phyloP scores from a whole-genome alignment of 2,329 filamentous ascomycete species.

The Ceratocystis huliohia region DNA sequence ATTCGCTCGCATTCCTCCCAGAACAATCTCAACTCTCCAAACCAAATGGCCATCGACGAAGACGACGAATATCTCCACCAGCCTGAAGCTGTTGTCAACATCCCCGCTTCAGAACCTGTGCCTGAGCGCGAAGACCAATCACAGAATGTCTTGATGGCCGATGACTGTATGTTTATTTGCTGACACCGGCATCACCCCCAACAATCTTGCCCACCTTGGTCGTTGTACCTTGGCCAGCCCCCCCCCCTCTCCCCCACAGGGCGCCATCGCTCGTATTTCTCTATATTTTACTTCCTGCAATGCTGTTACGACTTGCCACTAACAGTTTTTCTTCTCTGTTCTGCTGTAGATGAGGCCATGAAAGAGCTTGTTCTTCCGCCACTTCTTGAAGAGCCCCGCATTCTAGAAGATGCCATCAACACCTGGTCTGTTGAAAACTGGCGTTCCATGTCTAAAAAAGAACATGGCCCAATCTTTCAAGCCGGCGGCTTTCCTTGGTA shows the following conservation, averaged over 20 bases:
- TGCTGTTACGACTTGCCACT: no score
- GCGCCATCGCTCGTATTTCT: no score
- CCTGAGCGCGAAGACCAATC: slow-evolving; percentile 14
- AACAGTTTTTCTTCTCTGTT: neutral
- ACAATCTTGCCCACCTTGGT: neutral
- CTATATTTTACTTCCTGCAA: no score
- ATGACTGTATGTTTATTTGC: slow-evolving; percentile 18
- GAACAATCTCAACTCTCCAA: slow-evolving; percentile 12
- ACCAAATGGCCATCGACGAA: slow-evolving; percentile 18
- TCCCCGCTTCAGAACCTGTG: slow-evolving; percentile 13
- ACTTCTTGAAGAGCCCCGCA: slow-evolving; percentile 62
- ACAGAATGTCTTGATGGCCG: slow-evolving; percentile 15
- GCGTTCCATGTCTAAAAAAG: slow-evolving; percentile 61
- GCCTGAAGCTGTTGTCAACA: slow-evolving; percentile 16
- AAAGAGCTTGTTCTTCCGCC: slow-evolving; percentile 64
- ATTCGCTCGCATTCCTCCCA: neutral
- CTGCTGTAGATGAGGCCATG: slow-evolving; percentile 61
- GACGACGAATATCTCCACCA: slow-evolving; percentile 13
- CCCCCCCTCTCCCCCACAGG: no score
- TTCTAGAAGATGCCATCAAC: slow-evolving; percentile 58
- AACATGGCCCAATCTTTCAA: slow-evolving; percentile 78
- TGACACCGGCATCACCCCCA: neutral
- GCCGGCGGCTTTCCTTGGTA: slow-evolving; percentile 82
- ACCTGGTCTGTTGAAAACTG: slow-evolving; percentile 87
- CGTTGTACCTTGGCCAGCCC: no score